Evolutionary conservation across 371 early-diverging fungal genomes (phyloP), one percentile per base, ranked within the genome.

Genomic region (Neoconidiobolus thromboides): DNA sequence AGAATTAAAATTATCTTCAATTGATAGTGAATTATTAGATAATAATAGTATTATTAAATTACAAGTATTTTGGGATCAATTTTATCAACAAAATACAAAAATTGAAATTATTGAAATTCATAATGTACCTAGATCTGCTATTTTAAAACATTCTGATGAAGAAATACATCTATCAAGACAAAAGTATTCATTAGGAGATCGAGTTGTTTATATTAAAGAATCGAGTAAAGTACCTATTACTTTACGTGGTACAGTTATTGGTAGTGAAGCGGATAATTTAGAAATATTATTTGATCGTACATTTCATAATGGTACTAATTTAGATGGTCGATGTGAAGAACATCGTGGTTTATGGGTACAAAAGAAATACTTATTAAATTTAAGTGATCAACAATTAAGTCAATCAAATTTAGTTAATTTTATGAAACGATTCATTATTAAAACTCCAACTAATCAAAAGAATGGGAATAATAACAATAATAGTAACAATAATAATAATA

Each of bases 271-370:
- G 7, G 69, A 76, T 50, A 65, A 73, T 38, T 62, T 93, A 1
- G 93, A 96, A 59, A 77, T 96, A 5, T 67, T 96, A 0, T 88
- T 94, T 66, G 97, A 96, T 64, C 65, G 70, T 41, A 65, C 79
- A 1, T 86, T 92, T 61, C 78, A 90, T 76, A 80, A 82, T 53
- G 93, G 89, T 0, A 75, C 73, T 43, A 77, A 72, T n/a, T 71
- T 95, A 38, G 81, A 79, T 58, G 89, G 85, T 54, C 67, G n/a
- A 63, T 87, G 86, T 64, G 75, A 79, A 15, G 71, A 73, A 47
- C 71, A 69, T 64, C 78, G 84, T 43, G 86, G 86, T 5, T 66
- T 78, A 67, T 64, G 74, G 0, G 75, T 86, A 12, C 69, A 71
- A 12, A 73, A 72, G 40, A 69, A 71, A 40, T 67, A 70, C 41